A percentile compares a stretch with the other conserved stretches of the same genome.
Evolutionary conservation across 1,139 yeast genomes (phyloP).

Genomic region (Nakaseomyces kungkrabaensis): DNA sequence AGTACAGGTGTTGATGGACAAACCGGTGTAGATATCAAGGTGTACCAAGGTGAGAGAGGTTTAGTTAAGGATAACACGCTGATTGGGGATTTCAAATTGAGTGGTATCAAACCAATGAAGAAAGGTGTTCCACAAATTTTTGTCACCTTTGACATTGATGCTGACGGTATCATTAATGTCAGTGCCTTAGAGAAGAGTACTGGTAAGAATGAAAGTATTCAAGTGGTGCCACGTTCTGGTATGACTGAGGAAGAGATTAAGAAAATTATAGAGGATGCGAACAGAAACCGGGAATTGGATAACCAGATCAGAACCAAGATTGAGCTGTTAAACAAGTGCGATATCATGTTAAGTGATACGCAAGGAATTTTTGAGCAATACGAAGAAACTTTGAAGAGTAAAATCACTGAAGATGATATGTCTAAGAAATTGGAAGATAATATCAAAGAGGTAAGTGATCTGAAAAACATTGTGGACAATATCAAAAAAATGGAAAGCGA

Average conservation of each 20-base stretch:
- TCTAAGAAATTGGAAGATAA: conserved; percentile 19
- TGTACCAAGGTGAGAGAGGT: conserved; percentile 71
- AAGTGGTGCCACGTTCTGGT: conserved; percentile 62
- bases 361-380: conserved; percentile 42
- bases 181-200: conserved; percentile 60
- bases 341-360: conserved; percentile 46
- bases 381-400: conserved; percentile 32
- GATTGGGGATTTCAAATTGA: conserved; percentile 60
- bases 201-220: conserved; percentile 46
- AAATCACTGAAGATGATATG: conserved; percentile 31
- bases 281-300: conserved; percentile 23
- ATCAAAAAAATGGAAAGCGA: conserved; percentile 8
- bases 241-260: conserved; percentile 55
- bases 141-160: conserved; percentile 67
- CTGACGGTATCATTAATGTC: conserved; percentile 73
- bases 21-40: conserved; percentile 68
- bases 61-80: conserved; percentile 62
- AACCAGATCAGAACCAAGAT: conserved; percentile 29
- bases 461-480: conserved; percentile 36
- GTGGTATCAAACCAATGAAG: conserved; percentile 61
- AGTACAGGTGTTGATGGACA: conserved; percentile 84
- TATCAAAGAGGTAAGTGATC: conserved; percentile 30
- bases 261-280: conserved; percentile 42
- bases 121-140: conserved; percentile 71
- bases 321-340: conserved; percentile 37